A percentile compares a stretch with the other conserved stretches of the same genome.
phyloP scores from a whole-genome alignment of 1,139 yeast genomes.

The Zygosaccharomyces sapae region DNA sequence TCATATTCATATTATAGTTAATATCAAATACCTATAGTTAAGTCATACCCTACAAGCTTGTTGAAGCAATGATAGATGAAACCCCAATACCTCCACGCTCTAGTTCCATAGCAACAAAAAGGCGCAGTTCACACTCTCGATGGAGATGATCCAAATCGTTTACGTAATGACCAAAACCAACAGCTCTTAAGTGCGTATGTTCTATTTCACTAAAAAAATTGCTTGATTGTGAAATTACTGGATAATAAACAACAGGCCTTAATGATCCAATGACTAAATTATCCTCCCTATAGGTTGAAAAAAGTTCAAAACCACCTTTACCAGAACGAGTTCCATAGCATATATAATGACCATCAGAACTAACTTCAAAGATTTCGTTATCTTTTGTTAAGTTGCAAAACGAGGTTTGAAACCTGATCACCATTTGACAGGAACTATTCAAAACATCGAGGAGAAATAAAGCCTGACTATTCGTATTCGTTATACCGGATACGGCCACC shows the following conservation, averaged over 20 bases:
- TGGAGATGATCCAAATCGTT: neutral
- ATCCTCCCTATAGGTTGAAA: conserved; percentile 15
- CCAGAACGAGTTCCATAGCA: conserved; percentile 24
- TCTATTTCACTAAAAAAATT: conserved; percentile 3
- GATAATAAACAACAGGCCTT: conserved; percentile 4
- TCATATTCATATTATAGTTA: too few species aligned
- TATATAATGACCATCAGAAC: conserved; percentile 20
- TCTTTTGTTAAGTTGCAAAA: conserved; percentile 21
- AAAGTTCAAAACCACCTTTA: conserved; percentile 24
- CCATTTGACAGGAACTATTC: conserved; percentile 4
- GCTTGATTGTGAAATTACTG: conserved; percentile 7
- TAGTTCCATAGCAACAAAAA: neutral
- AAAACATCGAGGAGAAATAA: conserved; percentile 11
- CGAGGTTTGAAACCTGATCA: conserved; percentile 16
- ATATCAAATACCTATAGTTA: too few species aligned
- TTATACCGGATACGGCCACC: conserved; percentile 12
- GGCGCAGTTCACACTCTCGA: neutral
- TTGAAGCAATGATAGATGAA: neutral
- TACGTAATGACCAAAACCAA: conserved; percentile 1
- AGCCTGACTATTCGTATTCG: conserved; percentile 6
- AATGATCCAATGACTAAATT: conserved; percentile 10
- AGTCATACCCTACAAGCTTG: too few species aligned
- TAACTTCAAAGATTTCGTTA: conserved; percentile 20
- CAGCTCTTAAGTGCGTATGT: conserved; percentile 4
- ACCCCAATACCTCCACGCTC: neutral